phyloP scores from a whole-genome alignment of 768 basidiomycete genomes.

The Russula sp. region DNA sequence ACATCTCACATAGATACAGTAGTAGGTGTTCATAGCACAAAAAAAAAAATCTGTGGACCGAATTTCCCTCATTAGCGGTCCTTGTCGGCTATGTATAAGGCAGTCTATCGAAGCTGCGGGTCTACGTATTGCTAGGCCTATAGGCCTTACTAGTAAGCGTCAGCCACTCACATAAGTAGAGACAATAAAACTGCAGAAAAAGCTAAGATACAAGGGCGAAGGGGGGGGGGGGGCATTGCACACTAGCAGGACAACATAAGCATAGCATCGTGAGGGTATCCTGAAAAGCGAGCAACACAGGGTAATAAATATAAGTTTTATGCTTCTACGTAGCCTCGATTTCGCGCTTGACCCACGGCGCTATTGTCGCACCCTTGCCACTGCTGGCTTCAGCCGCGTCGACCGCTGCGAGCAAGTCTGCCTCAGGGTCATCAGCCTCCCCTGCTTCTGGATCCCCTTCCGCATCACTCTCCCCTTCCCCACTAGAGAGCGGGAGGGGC shows the following conservation, averaged over 20 bases:
- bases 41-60: too few species aligned
- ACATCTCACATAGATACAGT: too few species aligned
- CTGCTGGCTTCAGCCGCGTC: constrained; percentile 35
- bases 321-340: constrained; percentile 9
- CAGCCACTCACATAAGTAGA: neutral
- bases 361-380: constrained; percentile 6
- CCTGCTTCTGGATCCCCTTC: constrained; percentile 31
- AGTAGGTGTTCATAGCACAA: too few species aligned
- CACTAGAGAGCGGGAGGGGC: constrained; percentile 25
- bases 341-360: constrained; percentile 18
- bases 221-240: neutral
- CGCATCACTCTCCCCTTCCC: constrained; percentile 31
- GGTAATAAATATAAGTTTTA: neutral
- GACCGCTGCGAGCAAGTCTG: constrained; percentile 33
- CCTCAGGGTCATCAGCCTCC: constrained; percentile 29
- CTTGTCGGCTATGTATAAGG: neutral
- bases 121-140: neutral
- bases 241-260: neutral
- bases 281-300: neutral
- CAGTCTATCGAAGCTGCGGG: neutral
- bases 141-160: neutral
- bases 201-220: constrained; percentile 10
- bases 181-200: constrained; percentile 12
- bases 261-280: constrained; percentile 6
- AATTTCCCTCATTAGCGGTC: too few species aligned